Percentiles rank a stretch among this genome's conserved stretches.
These are phyloP conservation scores for Phytopythium sindhum DNA, from an alignment of 352 stramenopile genomes.

Conservation along the genomic window DNA sequence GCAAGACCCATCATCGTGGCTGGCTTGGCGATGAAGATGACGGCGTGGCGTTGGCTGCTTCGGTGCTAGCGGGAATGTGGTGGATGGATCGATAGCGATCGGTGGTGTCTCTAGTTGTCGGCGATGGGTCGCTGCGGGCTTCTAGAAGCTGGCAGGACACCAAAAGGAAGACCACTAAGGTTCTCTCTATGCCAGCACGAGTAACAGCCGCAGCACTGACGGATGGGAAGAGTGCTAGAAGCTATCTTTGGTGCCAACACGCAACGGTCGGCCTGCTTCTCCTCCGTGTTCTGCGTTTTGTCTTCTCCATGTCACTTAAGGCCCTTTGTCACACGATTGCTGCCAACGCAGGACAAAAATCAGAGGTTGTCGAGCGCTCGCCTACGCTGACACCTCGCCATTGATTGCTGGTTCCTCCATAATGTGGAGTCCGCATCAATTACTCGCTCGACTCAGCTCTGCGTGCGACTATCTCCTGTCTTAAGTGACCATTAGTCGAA, in stretches of 20 bases:
- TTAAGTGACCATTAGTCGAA: no score
- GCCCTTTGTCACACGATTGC: neutral
- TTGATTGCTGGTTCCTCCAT: neutral
- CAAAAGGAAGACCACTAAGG: neutral
- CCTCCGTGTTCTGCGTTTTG: neutral
- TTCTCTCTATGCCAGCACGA: neutral
- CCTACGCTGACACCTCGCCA: neutral
- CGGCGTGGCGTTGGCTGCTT: no score
- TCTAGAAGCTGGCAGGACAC: neutral
- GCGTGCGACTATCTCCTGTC: neutral
- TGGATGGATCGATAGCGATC: neutral
- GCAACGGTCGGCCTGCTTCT: neutral
- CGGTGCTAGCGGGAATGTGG: neutral
- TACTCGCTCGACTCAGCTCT: neutral
- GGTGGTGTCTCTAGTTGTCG: neutral
- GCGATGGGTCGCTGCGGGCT: neutral
- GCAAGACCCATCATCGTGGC: conserved; percentile 50
- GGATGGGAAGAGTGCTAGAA: neutral
- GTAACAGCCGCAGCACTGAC: neutral
- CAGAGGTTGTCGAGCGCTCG: neutral
- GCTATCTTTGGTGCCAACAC: neutral
- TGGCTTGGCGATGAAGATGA: no score
- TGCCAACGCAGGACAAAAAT: neutral
- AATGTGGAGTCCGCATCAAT: neutral
- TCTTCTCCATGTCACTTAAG: no score